phyloP scores from a whole-genome alignment of 2,329 filamentous ascomycete genomes.

The Ascosphaera apis region DNA sequence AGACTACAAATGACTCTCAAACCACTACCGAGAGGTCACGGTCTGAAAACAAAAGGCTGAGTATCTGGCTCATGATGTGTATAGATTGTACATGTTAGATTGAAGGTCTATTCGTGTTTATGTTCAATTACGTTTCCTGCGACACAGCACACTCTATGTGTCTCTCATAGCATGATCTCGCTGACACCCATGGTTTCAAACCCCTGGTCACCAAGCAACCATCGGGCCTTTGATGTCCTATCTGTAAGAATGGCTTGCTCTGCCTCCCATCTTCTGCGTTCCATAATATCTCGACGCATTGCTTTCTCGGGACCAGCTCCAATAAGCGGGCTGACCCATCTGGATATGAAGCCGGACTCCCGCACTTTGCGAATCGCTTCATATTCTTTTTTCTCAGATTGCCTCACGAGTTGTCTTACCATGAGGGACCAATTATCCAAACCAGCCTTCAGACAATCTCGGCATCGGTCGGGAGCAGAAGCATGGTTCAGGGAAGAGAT shows the following conservation, averaged over 20 bases:
- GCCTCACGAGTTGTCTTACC: slow-evolving; percentile 39
- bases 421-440: slow-evolving; percentile 68
- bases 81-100: no score
- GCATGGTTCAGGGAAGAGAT: slow-evolving; percentile 7
- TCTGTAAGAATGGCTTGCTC: slow-evolving; percentile 17
- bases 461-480: slow-evolving; percentile 39
- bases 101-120: no score
- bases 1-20: no score
- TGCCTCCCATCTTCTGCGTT: slow-evolving; percentile 18
- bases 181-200: no score
- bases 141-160: no score
- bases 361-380: slow-evolving; percentile 14
- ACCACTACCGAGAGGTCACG: no score
- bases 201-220: slow-evolving; percentile 2
- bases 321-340: no score
- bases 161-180: no score
- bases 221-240: slow-evolving; percentile 10
- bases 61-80: no score
- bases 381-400: slow-evolving; percentile 15
- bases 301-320: slow-evolving; percentile 11
- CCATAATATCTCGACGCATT: slow-evolving; percentile 10
- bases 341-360: slow-evolving; percentile 15
- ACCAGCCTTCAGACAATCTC: slow-evolving; percentile 53
- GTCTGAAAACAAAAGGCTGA: no score
- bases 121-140: no score